Percentiles rank a stretch among this genome's conserved stretches.
Conservation (phyloP, 179 eudicot species). For the Beta corolliflora region DNA sequence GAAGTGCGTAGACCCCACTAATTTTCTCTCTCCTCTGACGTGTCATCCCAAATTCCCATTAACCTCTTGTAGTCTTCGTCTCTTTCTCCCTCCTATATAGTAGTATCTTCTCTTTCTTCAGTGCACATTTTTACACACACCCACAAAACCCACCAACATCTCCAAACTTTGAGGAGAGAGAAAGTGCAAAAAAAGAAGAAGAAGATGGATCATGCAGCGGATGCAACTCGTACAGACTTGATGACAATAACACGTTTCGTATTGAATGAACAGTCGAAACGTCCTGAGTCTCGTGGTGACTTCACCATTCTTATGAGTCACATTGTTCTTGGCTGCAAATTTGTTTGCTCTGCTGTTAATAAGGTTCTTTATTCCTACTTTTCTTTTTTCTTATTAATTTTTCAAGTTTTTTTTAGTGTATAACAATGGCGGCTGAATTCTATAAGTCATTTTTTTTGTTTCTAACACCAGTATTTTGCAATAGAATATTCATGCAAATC, state of each 20-base stretch:
- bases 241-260: conserved; percentile 89
- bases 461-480: not conserved
- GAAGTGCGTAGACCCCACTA: not conserved
- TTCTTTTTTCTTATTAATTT: not conserved
- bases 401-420: not conserved
- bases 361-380: conserved; percentile 46
- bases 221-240: conserved; percentile 76
- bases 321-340: conserved; percentile 97
- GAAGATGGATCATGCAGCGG: conserved; percentile 83
- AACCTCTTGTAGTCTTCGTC: no score
- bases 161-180: not conserved
- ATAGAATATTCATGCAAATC: not conserved
- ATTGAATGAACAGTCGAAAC: conserved; percentile 81
- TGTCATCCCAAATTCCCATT: not conserved
- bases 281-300: conserved; percentile 89
- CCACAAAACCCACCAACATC: not conserved
- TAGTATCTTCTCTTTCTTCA: no score
- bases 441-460: not conserved
- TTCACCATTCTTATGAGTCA: conserved; percentile 78
- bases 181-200: not conserved
- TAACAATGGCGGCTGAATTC: not conserved
- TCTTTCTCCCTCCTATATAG: no score
- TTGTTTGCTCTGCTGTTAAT: conserved; percentile 88
- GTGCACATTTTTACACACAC: not conserved
- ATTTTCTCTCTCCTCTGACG: not conserved